Percentiles rank a stretch among this genome's conserved stretches.
These are phyloP conservation scores for Lojkania enalia DNA, from an alignment of 2,329 filamentous ascomycete species.

Conservation along the genomic window DNA sequence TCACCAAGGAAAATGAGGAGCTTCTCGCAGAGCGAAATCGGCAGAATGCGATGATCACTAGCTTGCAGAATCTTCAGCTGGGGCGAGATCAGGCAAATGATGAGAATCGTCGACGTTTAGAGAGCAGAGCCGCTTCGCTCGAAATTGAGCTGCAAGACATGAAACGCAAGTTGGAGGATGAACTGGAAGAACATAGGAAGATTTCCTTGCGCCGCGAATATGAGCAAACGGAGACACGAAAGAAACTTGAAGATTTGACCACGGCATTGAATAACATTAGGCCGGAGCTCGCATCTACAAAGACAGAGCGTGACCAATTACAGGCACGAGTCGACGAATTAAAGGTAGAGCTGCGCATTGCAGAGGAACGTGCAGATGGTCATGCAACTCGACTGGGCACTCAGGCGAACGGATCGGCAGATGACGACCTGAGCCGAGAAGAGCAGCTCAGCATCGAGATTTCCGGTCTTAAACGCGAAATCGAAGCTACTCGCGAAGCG, in stretches of 20 bases:
- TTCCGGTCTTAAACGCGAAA: conserved; percentile 81
- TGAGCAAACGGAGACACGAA: conserved; percentile 84
- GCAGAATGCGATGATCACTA: conserved; percentile 79
- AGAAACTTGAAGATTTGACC: conserved; percentile 89
- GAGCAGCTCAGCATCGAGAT: conserved; percentile 85
- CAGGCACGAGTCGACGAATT: conserved; percentile 88
- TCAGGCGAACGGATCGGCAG: conserved; percentile 53
- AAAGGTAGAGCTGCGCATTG: conserved; percentile 81
- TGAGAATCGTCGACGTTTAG: conserved; percentile 78
- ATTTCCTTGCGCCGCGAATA: conserved; percentile 83
- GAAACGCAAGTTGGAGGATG: conserved; percentile 81
- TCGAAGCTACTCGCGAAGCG: conserved; percentile 79
- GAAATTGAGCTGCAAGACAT: conserved; percentile 77
- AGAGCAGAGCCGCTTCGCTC: conserved; percentile 74
- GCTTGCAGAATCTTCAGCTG: conserved; percentile 84
- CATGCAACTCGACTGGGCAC: conserved; percentile 78
- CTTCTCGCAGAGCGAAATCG: conserved; percentile 82
- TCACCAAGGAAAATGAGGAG: conserved; percentile 84
- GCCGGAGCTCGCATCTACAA: conserved; percentile 82
- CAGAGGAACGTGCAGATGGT: conserved; percentile 82
- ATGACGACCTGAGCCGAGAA: conserved; percentile 64
- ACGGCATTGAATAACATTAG: conserved; percentile 76
- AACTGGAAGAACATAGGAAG: conserved; percentile 84
- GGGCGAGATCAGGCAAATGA: conserved; percentile 68
- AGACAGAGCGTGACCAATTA: conserved; percentile 86